Base-by-base conservation (phyloP, 2,329 filamentous ascomycete species). In the Phyllosticta ampelicida region DNA sequence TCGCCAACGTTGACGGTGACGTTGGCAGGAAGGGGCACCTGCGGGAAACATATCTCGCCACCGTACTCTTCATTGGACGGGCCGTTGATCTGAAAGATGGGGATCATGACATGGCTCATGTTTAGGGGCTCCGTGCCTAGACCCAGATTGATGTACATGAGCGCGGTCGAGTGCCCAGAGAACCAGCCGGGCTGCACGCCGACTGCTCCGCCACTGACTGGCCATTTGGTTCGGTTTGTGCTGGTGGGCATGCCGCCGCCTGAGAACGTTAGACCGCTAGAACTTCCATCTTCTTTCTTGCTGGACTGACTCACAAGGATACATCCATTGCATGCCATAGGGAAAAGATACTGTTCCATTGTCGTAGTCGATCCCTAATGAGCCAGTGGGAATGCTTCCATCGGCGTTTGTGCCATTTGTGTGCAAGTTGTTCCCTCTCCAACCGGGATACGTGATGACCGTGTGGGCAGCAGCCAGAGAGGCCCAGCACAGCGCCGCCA, bases 101-200 rank as follows among this genome's bases (percentile, higher is more conserved):
- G 77, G 1, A 92, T 75, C 82, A 96, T 94, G 20, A 84, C 78
- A 70, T 87, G 83, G 63, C 89, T 95, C 86, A 95, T 95, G 78
- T 97, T 97, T 6, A 75, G 72, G 0, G 94, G 92, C 8, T 87
- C 83, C 30, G 80, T 89, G 63, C 89, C 90, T 63, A 91, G 84
- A 63, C 94, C 94, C 58, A 97, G 79, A 76, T 97, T 97, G 74
- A 97, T 78, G 75, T 95, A 96, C 69, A 96, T 80, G 65, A 90
- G 82, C 18, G 90, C 92, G 5, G 83, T 86, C 36, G 81, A 72
- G 71, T 97, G 94, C 63, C 94, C 94, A 60, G 86, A 84, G 77
- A 96, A 96, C 94, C 94, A 97, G 67, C 92, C 94, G 0, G 94
- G 94, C 69, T 97, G 92, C 66, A 96, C 80, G 54, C 90, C 82